Evolutionary conservation across 352 stramenopile species (phyloP).

Genomic region (Globisporangium camurandrum): DNA sequence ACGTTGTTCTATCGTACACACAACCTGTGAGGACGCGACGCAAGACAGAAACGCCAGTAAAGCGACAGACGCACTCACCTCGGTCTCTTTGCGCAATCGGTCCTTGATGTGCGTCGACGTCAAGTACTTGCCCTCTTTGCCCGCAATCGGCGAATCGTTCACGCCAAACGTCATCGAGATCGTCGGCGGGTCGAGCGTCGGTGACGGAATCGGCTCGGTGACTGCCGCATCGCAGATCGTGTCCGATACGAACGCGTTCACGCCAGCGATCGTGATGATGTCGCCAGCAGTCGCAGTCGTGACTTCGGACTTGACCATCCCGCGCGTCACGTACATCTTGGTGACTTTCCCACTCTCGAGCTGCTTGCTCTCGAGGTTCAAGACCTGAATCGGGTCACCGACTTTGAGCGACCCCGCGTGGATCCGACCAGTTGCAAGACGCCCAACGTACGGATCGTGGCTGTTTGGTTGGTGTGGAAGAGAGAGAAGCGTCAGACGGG

Average conservation of each 20-base stretch:
- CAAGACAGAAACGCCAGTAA: not conserved
- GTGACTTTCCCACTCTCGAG: conserved; percentile 75
- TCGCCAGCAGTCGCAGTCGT: conserved; percentile 88
- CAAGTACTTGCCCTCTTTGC: conserved; percentile 96
- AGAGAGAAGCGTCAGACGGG: not conserved
- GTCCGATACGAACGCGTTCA: conserved; percentile 87
- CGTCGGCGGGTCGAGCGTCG: conserved; percentile 94
- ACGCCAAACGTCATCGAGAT: conserved; percentile 97
- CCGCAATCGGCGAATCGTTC: conserved; percentile 94
- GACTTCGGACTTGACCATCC: conserved; percentile 80
- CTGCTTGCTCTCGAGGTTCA: conserved; percentile 82
- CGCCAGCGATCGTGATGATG: conserved; percentile 96
- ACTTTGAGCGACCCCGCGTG: conserved; percentile 89
- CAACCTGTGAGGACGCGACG: not conserved
- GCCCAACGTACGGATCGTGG: conserved; percentile 97
- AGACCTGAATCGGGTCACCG: conserved; percentile 85
- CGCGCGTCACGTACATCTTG: conserved; percentile 85
- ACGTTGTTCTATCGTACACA: conserved; percentile 92
- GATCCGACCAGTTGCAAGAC: conserved; percentile 94
- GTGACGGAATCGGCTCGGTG: conserved; percentile 86
- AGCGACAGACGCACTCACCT: conserved; percentile 25
- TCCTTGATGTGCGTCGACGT: conserved; percentile 94
- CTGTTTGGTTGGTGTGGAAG: conserved; percentile 47
- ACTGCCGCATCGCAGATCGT: conserved; percentile 78
- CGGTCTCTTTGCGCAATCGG: conserved; percentile 90